Conservation (phyloP, 2,329 filamentous ascomycete species). For the Calonectria hongkongensis region DNA sequence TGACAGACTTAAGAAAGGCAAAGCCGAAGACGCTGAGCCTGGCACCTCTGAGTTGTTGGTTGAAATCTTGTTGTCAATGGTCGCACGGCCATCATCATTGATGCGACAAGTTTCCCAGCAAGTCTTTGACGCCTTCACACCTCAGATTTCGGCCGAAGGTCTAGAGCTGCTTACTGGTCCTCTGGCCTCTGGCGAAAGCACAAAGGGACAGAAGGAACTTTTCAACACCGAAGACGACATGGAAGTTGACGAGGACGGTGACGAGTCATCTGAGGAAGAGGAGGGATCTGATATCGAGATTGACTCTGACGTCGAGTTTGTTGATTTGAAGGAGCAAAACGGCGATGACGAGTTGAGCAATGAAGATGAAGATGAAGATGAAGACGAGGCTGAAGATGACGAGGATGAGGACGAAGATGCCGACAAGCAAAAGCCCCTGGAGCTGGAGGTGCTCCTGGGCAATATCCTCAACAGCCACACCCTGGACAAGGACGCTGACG, state of each 20-base stretch:
- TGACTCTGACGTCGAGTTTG: slow-evolving; percentile 70
- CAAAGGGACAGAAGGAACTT: slow-evolving; percentile 88
- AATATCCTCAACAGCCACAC: slow-evolving; percentile 84
- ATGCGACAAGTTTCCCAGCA: slow-evolving; percentile 91
- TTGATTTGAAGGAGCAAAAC: slow-evolving; percentile 65
- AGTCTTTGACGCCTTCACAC: slow-evolving; percentile 89
- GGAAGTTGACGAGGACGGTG: slow-evolving; percentile 64
- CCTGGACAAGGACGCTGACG: slow-evolving; percentile 75
- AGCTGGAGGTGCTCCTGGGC: slow-evolving; percentile 84
- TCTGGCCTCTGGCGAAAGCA: slow-evolving; percentile 85
- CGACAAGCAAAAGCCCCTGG: slow-evolving; percentile 66
- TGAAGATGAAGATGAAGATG: slow-evolving; percentile 66
- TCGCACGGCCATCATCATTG: slow-evolving; percentile 88
- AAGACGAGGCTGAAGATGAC: slow-evolving; percentile 61
- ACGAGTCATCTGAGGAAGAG: slow-evolving; percentile 62
- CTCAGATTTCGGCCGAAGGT: slow-evolving; percentile 83
- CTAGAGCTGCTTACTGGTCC: slow-evolving; percentile 81
- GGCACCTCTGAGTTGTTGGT: slow-evolving; percentile 83
- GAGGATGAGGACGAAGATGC: slow-evolving; percentile 67
- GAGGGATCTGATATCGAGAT: slow-evolving; percentile 67
- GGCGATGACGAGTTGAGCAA: slow-evolving; percentile 64
- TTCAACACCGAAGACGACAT: slow-evolving; percentile 83
- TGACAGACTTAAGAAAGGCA: slow-evolving; percentile 75
- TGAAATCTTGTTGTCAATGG: slow-evolving; percentile 92
- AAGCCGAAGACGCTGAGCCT: slow-evolving; percentile 68